Percentiles rank a stretch among this genome's conserved stretches.
phyloP scores from a whole-genome alignment of 129 eudicot species.

The Heracleum sosnowskyi region DNA sequence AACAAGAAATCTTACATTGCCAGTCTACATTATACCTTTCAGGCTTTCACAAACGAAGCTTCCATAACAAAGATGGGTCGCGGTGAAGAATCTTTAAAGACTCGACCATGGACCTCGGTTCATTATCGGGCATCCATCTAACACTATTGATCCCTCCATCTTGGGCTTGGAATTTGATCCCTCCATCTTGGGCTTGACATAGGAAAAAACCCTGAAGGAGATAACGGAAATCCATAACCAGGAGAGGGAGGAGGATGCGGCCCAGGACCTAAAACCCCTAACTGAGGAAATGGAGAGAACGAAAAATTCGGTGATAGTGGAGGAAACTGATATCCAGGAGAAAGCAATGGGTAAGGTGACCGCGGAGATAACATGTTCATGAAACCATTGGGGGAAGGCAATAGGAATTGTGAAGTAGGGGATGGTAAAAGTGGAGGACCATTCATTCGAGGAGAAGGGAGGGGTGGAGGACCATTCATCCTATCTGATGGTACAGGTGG shows the following conservation, averaged over 20 bases:
- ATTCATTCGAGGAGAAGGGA: constrained; percentile 44
- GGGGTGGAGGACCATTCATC: background rate
- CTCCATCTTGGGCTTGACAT: constrained; percentile 88
- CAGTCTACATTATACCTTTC: constrained; percentile 20
- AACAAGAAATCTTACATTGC: constrained; percentile 27
- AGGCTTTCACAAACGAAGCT: constrained; percentile 12
- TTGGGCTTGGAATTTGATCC: constrained; percentile 62
- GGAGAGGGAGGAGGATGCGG: constrained; percentile 87
- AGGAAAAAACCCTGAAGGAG: constrained; percentile 79
- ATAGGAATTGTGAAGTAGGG: constrained; percentile 64
- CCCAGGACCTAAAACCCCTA: constrained; percentile 73
- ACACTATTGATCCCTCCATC: constrained; percentile 70
- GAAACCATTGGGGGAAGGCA: constrained; percentile 84
- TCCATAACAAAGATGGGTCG: constrained; percentile 7
- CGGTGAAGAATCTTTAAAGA: constrained; percentile 7
- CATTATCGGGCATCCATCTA: constrained; percentile 12
- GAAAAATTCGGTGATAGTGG: constrained; percentile 80
- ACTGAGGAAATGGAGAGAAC: constrained; percentile 57
- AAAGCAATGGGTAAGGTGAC: constrained; percentile 79
- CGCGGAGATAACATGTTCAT: constrained; percentile 65
- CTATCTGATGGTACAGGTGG: constrained; percentile 48
- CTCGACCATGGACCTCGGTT: constrained; percentile 17
- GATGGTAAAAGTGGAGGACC: constrained; percentile 59
- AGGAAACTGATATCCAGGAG: constrained; percentile 82
- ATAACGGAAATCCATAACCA: constrained; percentile 67